A percentile compares a stretch with the other conserved stretches of the same genome.
phyloP scores from a whole-genome alignment of 2,329 filamentous ascomycete species.

The Neonectria magnoliae region DNA sequence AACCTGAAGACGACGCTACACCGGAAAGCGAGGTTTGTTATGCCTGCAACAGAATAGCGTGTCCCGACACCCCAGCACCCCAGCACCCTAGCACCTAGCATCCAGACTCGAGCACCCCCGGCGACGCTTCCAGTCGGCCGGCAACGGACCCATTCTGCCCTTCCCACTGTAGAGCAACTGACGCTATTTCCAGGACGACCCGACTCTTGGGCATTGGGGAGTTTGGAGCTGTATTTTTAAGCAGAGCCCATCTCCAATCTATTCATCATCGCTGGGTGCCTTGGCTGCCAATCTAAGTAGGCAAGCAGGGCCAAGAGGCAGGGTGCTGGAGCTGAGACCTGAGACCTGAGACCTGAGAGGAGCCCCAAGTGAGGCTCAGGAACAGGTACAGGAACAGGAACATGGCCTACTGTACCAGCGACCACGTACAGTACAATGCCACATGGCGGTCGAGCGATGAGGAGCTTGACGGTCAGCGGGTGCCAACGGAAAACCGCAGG shows the following conservation, averaged over 20 bases:
- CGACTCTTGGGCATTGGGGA: slow-evolving; percentile 22
- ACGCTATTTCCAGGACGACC: slow-evolving; percentile 35
- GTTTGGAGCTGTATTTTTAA: slow-evolving; percentile 38
- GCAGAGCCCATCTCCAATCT: slow-evolving; percentile 26
- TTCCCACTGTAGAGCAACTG: slow-evolving; percentile 36
- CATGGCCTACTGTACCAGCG: slow-evolving; percentile 18
- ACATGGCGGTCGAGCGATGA: slow-evolving; percentile 35
- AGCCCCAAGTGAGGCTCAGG: slow-evolving; percentile 17
- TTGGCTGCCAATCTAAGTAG: neutral
- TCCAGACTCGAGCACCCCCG: slow-evolving; percentile 25
- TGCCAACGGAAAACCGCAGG: slow-evolving; percentile 13
- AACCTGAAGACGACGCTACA: slow-evolving; percentile 35
- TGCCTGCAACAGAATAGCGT: slow-evolving; percentile 42
- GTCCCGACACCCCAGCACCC: slow-evolving; percentile 34
- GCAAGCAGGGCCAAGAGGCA: slow-evolving; percentile 8
- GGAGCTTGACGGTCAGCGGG: slow-evolving; percentile 1
- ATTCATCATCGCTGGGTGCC: slow-evolving; percentile 19
- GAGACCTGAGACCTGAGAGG: slow-evolving; percentile 3
- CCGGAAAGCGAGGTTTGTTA: slow-evolving; percentile 37
- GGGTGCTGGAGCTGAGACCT: slow-evolving; percentile 5
- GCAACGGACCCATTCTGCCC: slow-evolving; percentile 41
- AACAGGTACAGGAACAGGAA: slow-evolving; percentile 12
- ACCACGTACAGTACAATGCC: slow-evolving; percentile 27
- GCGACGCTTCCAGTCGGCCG: slow-evolving; percentile 39
- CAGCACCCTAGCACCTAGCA: slow-evolving; percentile 29